Conservation (phyloP, 176 grass and related monocot species). For the Zoysia japonica region DNA sequence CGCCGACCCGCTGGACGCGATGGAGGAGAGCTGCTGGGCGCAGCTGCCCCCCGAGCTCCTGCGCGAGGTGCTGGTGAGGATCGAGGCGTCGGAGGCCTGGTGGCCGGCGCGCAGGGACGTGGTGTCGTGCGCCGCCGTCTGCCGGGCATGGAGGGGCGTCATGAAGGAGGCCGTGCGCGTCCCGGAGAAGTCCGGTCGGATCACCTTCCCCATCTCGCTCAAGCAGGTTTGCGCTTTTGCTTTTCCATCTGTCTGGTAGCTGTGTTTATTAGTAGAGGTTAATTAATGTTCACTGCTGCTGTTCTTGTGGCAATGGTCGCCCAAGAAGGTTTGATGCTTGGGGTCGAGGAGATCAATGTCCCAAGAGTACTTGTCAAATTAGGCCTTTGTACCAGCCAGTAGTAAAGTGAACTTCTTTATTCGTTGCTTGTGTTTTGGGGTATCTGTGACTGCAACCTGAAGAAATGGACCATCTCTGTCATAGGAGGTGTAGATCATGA, state of each 20-base stretch:
- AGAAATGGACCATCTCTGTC: conserved; percentile 23
- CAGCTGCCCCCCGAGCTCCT: conserved; percentile 82
- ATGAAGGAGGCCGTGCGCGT: conserved; percentile 84
- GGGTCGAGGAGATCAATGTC: not conserved
- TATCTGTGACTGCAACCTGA: not conserved
- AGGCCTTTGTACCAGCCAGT: not conserved
- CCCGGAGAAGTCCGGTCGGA: conserved; percentile 67
- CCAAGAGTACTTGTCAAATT: not conserved
- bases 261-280: not conserved
- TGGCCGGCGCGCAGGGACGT: conserved; percentile 70
- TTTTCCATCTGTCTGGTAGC: not conserved
- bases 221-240: conserved; percentile 60
- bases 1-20: conserved; percentile 26
- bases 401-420: not conserved
- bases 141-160: conserved; percentile 74
- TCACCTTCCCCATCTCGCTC: conserved; percentile 91
- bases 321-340: not conserved
- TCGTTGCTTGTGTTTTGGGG: not conserved
- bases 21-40: conserved; percentile 74
- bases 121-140: conserved; percentile 78
- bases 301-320: not conserved
- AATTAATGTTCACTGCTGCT: not conserved
- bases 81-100: conserved; percentile 52
- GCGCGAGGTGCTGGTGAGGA: conserved; percentile 67
- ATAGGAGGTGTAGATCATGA: not conserved